These are phyloP conservation scores for Sclerotinia borealis DNA, from an alignment of 2,329 filamentous ascomycete species.

Conservation along the genomic window DNA sequence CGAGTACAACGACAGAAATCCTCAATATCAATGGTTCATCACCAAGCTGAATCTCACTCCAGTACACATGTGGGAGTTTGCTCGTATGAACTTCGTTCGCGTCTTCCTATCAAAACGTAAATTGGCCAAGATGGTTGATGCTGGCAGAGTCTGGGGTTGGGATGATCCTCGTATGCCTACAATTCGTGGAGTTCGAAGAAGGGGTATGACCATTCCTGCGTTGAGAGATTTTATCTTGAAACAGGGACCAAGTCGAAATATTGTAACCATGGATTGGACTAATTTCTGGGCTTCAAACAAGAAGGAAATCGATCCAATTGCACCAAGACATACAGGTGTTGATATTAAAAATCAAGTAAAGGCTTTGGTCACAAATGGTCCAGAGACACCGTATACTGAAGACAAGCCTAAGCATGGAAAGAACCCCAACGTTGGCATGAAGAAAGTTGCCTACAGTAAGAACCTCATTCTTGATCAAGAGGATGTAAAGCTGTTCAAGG, in stretches of 20 bases:
- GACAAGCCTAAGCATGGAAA: slow-evolving; percentile 86
- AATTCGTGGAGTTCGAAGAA: slow-evolving; percentile 69
- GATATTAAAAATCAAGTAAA: slow-evolving; percentile 64
- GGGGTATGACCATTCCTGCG: slow-evolving; percentile 73
- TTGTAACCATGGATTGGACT: slow-evolving; percentile 79
- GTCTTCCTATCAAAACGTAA: slow-evolving; percentile 84
- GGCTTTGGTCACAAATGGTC: slow-evolving; percentile 61
- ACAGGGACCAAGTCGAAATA: slow-evolving; percentile 78
- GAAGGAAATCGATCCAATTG: slow-evolving; percentile 74
- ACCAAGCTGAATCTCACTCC: slow-evolving; percentile 66
- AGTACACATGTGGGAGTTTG: slow-evolving; percentile 82
- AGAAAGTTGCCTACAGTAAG: slow-evolving; percentile 75
- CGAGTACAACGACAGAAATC: slow-evolving; percentile 82
- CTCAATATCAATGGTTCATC: slow-evolving; percentile 82
- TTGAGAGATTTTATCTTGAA: slow-evolving; percentile 79
- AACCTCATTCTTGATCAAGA: slow-evolving; percentile 78
- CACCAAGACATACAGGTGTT: slow-evolving; percentile 69
- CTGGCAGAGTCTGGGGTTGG: slow-evolving; percentile 74
- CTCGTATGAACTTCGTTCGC: slow-evolving; percentile 75
- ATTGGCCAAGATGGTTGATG: slow-evolving; percentile 74
- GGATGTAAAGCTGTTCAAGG: slow-evolving; percentile 74
- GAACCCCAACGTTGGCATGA: slow-evolving; percentile 76
- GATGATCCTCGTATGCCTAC: slow-evolving; percentile 85
- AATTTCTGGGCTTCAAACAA: slow-evolving; percentile 67
- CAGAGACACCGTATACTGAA: slow-evolving; percentile 55